Conservation (phyloP, 306 rosid species). For the Gynostemma pentaphyllum region DNA sequence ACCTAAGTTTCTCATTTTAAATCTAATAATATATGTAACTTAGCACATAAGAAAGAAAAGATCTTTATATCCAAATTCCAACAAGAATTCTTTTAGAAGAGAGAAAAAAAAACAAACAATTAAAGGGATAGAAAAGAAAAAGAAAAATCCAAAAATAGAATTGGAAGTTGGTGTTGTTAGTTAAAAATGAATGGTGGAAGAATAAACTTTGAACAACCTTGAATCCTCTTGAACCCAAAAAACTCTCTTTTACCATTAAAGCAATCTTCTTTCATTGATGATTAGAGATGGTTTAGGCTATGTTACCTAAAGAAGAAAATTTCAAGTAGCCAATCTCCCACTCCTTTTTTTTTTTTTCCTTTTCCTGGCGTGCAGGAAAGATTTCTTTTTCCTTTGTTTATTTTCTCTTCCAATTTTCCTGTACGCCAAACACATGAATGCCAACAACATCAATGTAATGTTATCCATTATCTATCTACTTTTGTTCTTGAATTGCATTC, state of each 20-base stretch:
- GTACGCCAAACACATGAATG: slow-evolving; percentile 39
- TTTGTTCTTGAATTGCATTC: background rate
- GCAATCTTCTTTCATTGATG: slow-evolving; percentile 7
- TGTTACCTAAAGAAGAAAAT: slow-evolving; percentile 8
- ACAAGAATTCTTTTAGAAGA: too few species aligned
- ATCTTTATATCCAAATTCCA: too few species aligned
- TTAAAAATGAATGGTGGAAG: slow-evolving; percentile 5
- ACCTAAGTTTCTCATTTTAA: too few species aligned
- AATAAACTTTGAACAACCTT: background rate
- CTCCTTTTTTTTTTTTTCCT: background rate
- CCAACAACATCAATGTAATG: slow-evolving; percentile 11
- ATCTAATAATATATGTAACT: too few species aligned
- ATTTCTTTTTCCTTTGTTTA: slow-evolving; percentile 12
- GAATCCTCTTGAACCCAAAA: background rate
- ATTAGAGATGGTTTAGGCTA: slow-evolving; percentile 21
- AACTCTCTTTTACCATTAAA: slow-evolving; percentile 8
- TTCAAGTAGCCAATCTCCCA: background rate
- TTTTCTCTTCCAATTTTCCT: slow-evolving; percentile 24
- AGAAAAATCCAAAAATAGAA: slow-evolving; percentile 1
- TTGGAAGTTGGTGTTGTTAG: background rate
- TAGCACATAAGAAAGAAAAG: too few species aligned
- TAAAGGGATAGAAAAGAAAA: background rate
- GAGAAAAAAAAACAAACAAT: background rate
- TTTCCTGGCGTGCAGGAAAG: slow-evolving; percentile 34
- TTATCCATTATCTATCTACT: slow-evolving; percentile 11